Evolutionary conservation across 2,329 filamentous ascomycete species (phyloP), one percentile per base, ranked within the genome.

Genomic region (Fusarium sp.): DNA sequence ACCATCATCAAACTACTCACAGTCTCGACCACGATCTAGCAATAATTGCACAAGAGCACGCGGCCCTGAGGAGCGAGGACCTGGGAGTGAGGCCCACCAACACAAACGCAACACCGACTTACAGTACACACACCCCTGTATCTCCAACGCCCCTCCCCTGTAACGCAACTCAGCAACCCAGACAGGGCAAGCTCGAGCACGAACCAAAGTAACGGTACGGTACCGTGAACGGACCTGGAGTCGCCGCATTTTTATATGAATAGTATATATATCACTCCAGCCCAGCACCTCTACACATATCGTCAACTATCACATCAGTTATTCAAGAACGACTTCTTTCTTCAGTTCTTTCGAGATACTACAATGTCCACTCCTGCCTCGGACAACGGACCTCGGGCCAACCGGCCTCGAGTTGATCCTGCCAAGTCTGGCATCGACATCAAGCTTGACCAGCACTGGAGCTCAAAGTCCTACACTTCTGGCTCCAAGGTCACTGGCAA

Each of bases 401-500:
- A 40, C 46, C 49, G 52, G 47, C 60, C 66, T 54, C 66, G 71
- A 45, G 64, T 71, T 44, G 65, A 52, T 25, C 49, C 61, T 49
- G 59, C 56, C 65, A 74, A 74, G 55, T 74, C 82, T 40, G 79
- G 76, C 72, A 82, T 88, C 73, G 79, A 80, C 45, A 79, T 89
- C 76, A 79, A 81, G 54, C 81, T 89, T 54, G 80, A 86, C 72
- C 81, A 84, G 76, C 85, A 89, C 80, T 88, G 82, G 77, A 81
- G 72, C 67, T 83, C 84, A 74, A 87, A 86, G 76, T 82, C 87
- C 48, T 89, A 88, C 77, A 87, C 85, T 7, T 85, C 86, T 1
- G 82, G 82, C n/a, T 86, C 85, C 16, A 77, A 81, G 65, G 79
- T 89, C 51, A 79, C 81, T 12, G 87, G 87, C 56, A 78, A 82